A percentile compares a stretch with the other conserved stretches of the same genome.
phyloP scores from a whole-genome alignment of 257 asterid genomes.

The Solanum arcanum region DNA sequence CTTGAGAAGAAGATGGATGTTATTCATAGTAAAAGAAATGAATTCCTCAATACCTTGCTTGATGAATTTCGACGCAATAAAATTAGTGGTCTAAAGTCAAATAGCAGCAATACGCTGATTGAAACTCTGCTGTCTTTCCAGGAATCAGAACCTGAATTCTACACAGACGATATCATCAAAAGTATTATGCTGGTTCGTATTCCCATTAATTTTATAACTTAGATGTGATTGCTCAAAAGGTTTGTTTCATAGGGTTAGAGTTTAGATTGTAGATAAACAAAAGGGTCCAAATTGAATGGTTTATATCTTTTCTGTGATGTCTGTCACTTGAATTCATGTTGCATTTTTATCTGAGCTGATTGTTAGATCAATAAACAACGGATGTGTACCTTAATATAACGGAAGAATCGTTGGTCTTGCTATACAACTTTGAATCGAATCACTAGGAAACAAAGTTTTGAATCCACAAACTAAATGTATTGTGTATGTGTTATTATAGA shows the following conservation, averaged over 20 bases:
- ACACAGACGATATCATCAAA: constrained; percentile 36
- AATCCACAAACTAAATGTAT: not conserved
- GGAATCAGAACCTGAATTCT: constrained; percentile 39
- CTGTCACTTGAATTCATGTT: not conserved
- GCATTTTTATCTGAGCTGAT: not conserved
- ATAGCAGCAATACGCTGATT: not conserved
- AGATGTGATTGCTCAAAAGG: not conserved
- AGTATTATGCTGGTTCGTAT: constrained; percentile 27
- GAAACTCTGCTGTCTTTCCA: constrained; percentile 26
- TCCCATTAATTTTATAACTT: not conserved
- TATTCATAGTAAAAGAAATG: constrained; percentile 24
- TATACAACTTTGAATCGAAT: not conserved
- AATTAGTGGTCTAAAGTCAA: not conserved
- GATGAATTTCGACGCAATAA: constrained; percentile 12
- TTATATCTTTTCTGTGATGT: not conserved
- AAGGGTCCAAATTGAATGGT: not conserved
- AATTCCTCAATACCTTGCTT: constrained; percentile 17
- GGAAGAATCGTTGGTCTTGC: not conserved
- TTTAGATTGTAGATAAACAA: not conserved
- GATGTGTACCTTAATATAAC: not conserved
- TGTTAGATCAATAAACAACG: not conserved
- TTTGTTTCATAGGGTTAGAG: not conserved
- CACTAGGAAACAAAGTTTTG: not conserved
- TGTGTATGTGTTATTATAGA: not conserved
- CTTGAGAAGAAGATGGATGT: constrained; percentile 19